These are phyloP conservation scores for Lophium mytilinum DNA, from an alignment of 495 filamentous ascomycete species.

Conservation along the genomic window DNA sequence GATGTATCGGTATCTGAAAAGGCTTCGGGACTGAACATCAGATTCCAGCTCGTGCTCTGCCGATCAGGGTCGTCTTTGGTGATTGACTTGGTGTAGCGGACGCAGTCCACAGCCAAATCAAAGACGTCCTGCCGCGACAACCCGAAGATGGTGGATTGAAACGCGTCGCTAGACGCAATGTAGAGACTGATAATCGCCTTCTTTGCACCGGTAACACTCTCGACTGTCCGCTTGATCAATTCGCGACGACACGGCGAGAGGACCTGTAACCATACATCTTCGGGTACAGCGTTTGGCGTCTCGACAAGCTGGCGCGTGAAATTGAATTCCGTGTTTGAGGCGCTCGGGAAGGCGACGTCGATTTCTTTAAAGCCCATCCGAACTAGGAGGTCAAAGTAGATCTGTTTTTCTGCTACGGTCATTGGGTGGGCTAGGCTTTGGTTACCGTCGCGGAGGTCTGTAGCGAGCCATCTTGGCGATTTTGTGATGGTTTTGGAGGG, in stretches of 20 bases:
- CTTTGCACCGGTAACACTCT: constrained; percentile 81
- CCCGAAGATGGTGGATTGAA: constrained; percentile 80
- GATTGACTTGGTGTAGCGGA: constrained; percentile 76
- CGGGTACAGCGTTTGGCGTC: constrained; percentile 76
- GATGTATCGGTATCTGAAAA: constrained; percentile 88
- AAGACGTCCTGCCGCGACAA: constrained; percentile 75
- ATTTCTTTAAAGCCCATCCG: constrained; percentile 97
- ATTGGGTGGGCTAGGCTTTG: constrained; percentile 38
- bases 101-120: constrained; percentile 79
- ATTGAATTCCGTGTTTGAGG: constrained; percentile 90
- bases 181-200: constrained; percentile 95
- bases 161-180: constrained; percentile 88
- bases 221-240: constrained; percentile 81
- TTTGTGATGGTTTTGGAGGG: constrained; percentile 50
- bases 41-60: constrained; percentile 76
- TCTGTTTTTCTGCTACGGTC: constrained; percentile 87
- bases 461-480: constrained; percentile 37
- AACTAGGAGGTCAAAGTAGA: constrained; percentile 89
- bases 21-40: constrained; percentile 93
- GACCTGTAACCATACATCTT: constrained; percentile 94
- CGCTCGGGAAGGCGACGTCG: constrained; percentile 91
- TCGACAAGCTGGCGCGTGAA: constrained; percentile 85
- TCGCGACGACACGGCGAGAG: constrained; percentile 90
- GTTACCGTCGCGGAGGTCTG: constrained; percentile 38
- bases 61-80: constrained; percentile 88